Evolutionary conservation across 1,139 yeast genomes (phyloP).

Genomic region (Pichia sp.): DNA sequence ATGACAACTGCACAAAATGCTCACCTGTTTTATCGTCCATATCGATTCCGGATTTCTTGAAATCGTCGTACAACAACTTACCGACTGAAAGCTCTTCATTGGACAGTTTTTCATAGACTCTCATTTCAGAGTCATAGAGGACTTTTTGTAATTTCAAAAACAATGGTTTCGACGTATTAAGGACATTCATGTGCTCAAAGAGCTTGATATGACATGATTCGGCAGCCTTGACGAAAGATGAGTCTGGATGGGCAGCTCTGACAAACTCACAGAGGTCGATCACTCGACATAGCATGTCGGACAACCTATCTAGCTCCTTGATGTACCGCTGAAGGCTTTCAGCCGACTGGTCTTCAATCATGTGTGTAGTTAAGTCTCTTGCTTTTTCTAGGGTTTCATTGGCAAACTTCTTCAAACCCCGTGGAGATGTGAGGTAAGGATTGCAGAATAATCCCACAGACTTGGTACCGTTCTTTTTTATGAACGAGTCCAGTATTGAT

Average conservation of each 20-base stretch:
- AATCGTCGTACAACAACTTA: slow-evolving; percentile 69
- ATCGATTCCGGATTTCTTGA: slow-evolving; percentile 84
- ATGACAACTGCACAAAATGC: slow-evolving; percentile 71
- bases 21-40: slow-evolving; percentile 59
- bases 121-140: slow-evolving; percentile 32
- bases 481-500: too few relatives aligned
- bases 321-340: slow-evolving; percentile 49
- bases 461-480: background rate
- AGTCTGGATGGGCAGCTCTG: slow-evolving; percentile 78
- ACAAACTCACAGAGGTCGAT: slow-evolving; percentile 93
- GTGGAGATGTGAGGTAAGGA: slow-evolving; percentile 56
- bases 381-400: slow-evolving; percentile 56
- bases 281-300: slow-evolving; percentile 85
- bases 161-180: slow-evolving; percentile 77
- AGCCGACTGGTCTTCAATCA: slow-evolving; percentile 39
- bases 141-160: slow-evolving; percentile 52
- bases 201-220: slow-evolving; percentile 81
- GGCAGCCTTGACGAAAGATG: slow-evolving; percentile 67
- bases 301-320: slow-evolving; percentile 67
- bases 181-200: slow-evolving; percentile 89
- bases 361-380: slow-evolving; percentile 45
- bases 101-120: slow-evolving; percentile 34
- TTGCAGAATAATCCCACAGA: slow-evolving; percentile 68
- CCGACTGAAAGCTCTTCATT: slow-evolving; percentile 83
- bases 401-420: slow-evolving; percentile 65